These are phyloP conservation scores for Dioscorea cayenensis DNA, from an alignment of 116 monocot species.

Conservation along the genomic window DNA sequence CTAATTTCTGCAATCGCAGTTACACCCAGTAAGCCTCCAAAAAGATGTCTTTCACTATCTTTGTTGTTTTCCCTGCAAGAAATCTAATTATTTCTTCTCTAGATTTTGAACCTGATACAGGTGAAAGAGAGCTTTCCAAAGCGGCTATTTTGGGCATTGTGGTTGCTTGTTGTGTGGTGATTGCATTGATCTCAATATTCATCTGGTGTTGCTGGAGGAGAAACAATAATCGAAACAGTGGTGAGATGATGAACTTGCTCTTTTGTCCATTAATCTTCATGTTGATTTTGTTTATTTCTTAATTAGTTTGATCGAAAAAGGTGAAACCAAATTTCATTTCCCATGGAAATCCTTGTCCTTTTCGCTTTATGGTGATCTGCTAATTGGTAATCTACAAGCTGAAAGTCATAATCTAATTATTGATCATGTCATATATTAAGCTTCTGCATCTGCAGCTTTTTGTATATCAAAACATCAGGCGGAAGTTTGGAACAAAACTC, in stretches of 20 bases:
- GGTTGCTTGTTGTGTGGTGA: slow-evolving; percentile 3
- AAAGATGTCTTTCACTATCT: background rate
- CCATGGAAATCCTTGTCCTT: too few species aligned
- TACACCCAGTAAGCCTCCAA: slow-evolving; percentile 9
- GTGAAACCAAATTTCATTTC: too few species aligned
- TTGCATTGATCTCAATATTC: slow-evolving; percentile 6
- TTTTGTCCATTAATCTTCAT: background rate
- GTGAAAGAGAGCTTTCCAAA: slow-evolving; percentile 11
- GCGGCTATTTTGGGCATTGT: slow-evolving; percentile 19
- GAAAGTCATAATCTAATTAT: too few species aligned
- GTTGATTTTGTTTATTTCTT: too few species aligned
- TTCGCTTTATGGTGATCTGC: too few species aligned
- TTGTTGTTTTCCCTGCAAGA: background rate
- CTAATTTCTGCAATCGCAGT: slow-evolving; percentile 39
- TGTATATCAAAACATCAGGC: too few species aligned
- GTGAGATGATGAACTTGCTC: background rate
- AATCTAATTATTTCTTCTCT: background rate
- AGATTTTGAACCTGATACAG: slow-evolving; percentile 22
- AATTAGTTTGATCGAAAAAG: too few species aligned
- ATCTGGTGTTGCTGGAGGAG: slow-evolving; percentile 8
- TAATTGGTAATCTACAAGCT: too few species aligned
- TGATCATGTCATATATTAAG: too few species aligned
- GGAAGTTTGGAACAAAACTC: too few species aligned
- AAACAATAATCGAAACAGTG: background rate
- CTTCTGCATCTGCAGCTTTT: too few species aligned